Evolutionary conservation across 2,329 filamentous ascomycete genomes (phyloP).

Genomic region (Lizonia empirigonia): DNA sequence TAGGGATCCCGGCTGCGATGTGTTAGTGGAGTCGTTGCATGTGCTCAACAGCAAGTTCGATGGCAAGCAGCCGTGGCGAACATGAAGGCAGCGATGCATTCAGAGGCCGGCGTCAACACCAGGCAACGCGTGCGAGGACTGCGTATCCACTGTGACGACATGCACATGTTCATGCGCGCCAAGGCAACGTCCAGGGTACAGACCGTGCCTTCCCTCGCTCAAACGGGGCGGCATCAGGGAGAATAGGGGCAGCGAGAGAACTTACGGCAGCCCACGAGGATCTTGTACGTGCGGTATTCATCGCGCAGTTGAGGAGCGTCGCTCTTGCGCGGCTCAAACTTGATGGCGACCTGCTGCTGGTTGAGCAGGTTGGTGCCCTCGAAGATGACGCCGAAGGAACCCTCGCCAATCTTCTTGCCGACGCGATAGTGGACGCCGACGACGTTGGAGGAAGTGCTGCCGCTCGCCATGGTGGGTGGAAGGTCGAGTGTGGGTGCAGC

Average conservation of each 20-base stretch:
- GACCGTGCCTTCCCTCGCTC: slow-evolving; percentile 17
- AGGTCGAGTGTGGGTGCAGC: slow-evolving; percentile 15
- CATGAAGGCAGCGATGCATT: neutral
- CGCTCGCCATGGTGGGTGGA: slow-evolving; percentile 72
- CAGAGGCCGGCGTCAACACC: neutral
- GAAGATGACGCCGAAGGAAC: slow-evolving; percentile 97
- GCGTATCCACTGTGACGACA: neutral
- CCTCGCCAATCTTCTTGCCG: slow-evolving; percentile 99
- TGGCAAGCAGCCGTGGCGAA: slow-evolving; percentile 1
- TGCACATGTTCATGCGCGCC: slow-evolving; percentile 5
- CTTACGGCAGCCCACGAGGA: slow-evolving; percentile 98
- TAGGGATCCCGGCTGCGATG: slow-evolving; percentile 85
- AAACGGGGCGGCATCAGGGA: slow-evolving; percentile 10
- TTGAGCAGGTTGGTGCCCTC: slow-evolving; percentile 98
- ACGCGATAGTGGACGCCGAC: slow-evolving; percentile 98
- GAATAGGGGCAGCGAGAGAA: slow-evolving; percentile 42
- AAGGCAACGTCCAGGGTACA: slow-evolving; percentile 14
- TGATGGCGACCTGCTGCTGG: slow-evolving; percentile 99
- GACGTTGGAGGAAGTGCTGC: slow-evolving; percentile 91
- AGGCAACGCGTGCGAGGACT: neutral
- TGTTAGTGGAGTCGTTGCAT: slow-evolving; percentile 18
- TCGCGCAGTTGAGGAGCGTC: slow-evolving; percentile 97
- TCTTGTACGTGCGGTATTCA: slow-evolving; percentile 99
- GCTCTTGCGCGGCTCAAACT: slow-evolving; percentile 99
- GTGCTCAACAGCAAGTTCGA: neutral